These are phyloP conservation scores for Lactarius sp. DNA, from an alignment of 768 basidiomycete species.

Conservation along the genomic window DNA sequence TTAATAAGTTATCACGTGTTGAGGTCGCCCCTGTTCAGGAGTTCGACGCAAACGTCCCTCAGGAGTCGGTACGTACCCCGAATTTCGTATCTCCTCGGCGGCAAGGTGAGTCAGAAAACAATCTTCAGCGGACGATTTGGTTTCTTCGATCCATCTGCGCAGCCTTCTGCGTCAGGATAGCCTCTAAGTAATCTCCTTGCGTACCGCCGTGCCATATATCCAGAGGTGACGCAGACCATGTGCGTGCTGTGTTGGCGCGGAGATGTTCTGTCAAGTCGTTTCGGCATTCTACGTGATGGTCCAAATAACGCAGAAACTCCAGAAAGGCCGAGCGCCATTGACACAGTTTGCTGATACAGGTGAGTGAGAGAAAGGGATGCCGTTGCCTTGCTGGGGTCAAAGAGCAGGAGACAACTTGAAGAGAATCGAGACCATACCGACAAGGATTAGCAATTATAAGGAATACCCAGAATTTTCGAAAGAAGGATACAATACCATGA, in stretches of 20 bases:
- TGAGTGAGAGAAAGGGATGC: no score
- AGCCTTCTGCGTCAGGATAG: constrained; percentile 61
- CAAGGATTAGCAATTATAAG: no score
- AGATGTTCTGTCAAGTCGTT: constrained; percentile 55
- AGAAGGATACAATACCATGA: no score
- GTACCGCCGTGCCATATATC: constrained; percentile 63
- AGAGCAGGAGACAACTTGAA: no score
- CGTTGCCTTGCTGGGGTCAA: no score
- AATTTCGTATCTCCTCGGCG: constrained; percentile 1
- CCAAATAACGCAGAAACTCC: constrained; percentile 30
- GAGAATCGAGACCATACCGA: no score
- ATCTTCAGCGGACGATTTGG: constrained; percentile 30
- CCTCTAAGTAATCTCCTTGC: constrained; percentile 88
- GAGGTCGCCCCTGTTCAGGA: constrained; percentile 52
- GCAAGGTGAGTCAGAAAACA: neutral
- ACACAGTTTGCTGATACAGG: constrained; percentile 29
- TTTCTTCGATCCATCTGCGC: constrained; percentile 73
- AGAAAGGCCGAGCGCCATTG: constrained; percentile 60
- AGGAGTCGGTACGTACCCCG: constrained; percentile 40
- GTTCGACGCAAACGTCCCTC: constrained; percentile 41
- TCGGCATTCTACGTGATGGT: constrained; percentile 46
- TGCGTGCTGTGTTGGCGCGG: constrained; percentile 75
- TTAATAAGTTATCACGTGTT: constrained; percentile 54
- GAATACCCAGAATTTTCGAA: no score
- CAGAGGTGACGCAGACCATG: constrained; percentile 43